phyloP scores from a whole-genome alignment of 164 flowering plant genomes.

The Annona cherimola region DNA sequence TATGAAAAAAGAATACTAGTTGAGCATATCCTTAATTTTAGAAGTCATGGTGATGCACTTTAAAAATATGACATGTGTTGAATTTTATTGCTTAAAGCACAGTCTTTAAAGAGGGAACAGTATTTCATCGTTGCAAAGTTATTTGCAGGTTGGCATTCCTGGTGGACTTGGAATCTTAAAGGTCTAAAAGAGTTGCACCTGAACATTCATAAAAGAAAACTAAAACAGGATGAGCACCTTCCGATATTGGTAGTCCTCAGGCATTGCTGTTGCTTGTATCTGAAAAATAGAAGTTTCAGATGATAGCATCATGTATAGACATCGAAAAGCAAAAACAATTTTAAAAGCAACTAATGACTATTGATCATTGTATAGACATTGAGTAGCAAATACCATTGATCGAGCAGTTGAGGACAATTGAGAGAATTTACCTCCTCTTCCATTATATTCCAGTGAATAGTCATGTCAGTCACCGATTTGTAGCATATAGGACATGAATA shows the following conservation, averaged over 20 bases:
- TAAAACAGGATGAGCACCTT: constrained; percentile 41
- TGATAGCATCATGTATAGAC: neutral
- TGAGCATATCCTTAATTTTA: no score
- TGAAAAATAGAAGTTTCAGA: constrained; percentile 22
- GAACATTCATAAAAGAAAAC: neutral
- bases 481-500: constrained; percentile 92
- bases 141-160: neutral
- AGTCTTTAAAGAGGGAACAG: no score
- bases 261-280: constrained; percentile 86
- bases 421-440: constrained; percentile 68
- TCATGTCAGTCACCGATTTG: constrained; percentile 77
- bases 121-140: neutral
- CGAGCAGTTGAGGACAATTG: no score
- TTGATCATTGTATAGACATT: neutral
- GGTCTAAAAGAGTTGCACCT: neutral
- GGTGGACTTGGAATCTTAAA: neutral
- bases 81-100: no score
- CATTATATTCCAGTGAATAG: constrained; percentile 61
- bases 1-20: no score
- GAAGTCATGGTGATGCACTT: no score
- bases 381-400: neutral
- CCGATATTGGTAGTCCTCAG: constrained; percentile 63
- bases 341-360: neutral
- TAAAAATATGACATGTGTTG: no score
- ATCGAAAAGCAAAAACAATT: neutral